Base-by-base conservation (phyloP, 176 grass and related monocot genomes). In the Panicum miliaceum region DNA sequence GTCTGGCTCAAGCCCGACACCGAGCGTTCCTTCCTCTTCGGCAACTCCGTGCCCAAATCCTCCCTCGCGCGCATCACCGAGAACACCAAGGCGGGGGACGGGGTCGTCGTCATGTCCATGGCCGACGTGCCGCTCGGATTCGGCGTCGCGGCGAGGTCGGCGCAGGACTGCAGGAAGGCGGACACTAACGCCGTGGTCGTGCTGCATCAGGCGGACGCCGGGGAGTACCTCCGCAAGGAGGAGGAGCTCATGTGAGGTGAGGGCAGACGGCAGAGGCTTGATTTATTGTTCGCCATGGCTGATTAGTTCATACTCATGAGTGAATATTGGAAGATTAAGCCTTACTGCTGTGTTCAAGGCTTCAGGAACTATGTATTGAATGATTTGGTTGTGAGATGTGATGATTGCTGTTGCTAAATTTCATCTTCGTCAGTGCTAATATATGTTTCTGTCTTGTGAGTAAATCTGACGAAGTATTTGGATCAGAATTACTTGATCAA, bases 1-100 rank as follows among this genome's bases (percentile, higher is more conserved):
- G 84, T 97, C 84, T 97, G 89, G 95, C 79, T 97, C 74, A 97
- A 97, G 75, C 90, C 92, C 75, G 90, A 94, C 19, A 89, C 92
- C 4, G 92, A 97, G 77, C 91, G 93, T 65, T 68, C 88, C 65
- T 97, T 97, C 64, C 92, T 97, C 60, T 97, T 94, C 41, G 92
- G 95, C 4, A 97, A 97, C 67, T 92, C 95, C 18, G 92, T 97
- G 52, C 87, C 93, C 70, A 97, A 94, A 75, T 93, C 95, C 4
- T 85, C 89, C 51, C 92, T 97, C n/a, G 90, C 92, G 2, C 84
- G 95, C 51, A 93, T 97, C 86, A 97, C 92, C 1, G 92, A 97
- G 86, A 94, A 91, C 84, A 92, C 89, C 79, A 93, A 75, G 64
- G 66, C 86, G 1, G 89, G 90, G 66, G 92, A 97, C 23, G 92